Percentiles rank a stretch among this genome's conserved stretches.
Conservation (phyloP, 2,329 filamentous ascomycete genomes). For the Botrytis cinerea region DNA sequence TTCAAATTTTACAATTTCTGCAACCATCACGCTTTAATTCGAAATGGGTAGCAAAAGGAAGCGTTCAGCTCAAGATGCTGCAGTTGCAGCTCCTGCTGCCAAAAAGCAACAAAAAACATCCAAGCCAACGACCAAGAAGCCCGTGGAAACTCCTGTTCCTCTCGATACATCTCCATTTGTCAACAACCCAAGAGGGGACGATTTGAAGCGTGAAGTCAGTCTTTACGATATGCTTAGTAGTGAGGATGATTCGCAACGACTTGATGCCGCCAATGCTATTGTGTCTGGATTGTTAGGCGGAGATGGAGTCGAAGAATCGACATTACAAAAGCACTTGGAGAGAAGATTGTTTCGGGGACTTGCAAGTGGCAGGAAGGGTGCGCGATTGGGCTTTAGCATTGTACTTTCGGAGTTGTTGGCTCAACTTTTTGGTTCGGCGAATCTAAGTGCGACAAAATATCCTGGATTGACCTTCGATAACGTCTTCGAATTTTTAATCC, state of each 20-base stretch:
- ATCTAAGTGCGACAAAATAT: slow-evolving; percentile 51
- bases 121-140: slow-evolving; percentile 25
- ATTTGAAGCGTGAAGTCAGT: slow-evolving; percentile 58
- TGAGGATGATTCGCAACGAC: slow-evolving; percentile 57
- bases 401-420: slow-evolving; percentile 80
- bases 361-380: slow-evolving; percentile 85
- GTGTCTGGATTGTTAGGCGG: slow-evolving; percentile 56
- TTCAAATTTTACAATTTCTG: not conserved
- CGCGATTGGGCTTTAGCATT: slow-evolving; percentile 84
- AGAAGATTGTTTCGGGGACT: slow-evolving; percentile 81
- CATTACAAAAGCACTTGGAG: slow-evolving; percentile 60
- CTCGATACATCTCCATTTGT: slow-evolving; percentile 48
- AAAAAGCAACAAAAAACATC: slow-evolving; percentile 37
- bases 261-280: slow-evolving; percentile 60
- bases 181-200: slow-evolving; percentile 53
- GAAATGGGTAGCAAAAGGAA: slow-evolving; percentile 50
- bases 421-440: slow-evolving; percentile 62
- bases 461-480: slow-evolving; percentile 59
- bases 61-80: slow-evolving; percentile 40
- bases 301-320: slow-evolving; percentile 52
- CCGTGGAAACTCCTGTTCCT: slow-evolving; percentile 23
- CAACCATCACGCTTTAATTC: slow-evolving; percentile 2
- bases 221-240: slow-evolving; percentile 64
- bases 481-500: slow-evolving; percentile 54
- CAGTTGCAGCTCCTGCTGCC: slow-evolving; percentile 29